Percentiles rank a stretch among this genome's conserved stretches.
Conservation (phyloP, 192 early-diverging fungal genomes). For the Backusella circina region DNA sequence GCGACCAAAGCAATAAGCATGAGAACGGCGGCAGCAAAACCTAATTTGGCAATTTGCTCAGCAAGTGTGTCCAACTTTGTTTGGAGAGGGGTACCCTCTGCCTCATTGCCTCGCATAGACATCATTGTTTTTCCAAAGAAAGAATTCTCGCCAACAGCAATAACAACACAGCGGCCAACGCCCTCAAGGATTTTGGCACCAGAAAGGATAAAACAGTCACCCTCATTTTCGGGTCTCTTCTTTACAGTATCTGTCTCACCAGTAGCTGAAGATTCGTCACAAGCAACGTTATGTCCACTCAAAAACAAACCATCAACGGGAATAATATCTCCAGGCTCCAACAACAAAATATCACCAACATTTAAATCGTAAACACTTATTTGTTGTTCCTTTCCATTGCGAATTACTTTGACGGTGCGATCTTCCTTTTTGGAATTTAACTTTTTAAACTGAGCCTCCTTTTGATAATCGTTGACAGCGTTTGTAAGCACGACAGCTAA, state of each 20-base stretch:
- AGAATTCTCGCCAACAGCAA: slow-evolving; percentile 81
- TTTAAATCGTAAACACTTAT: slow-evolving; percentile 77
- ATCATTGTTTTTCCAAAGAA: slow-evolving; percentile 91
- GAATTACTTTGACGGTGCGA: slow-evolving; percentile 67
- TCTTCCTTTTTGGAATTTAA: slow-evolving; percentile 86
- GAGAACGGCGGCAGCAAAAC: slow-evolving; percentile 72
- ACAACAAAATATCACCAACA: slow-evolving; percentile 84
- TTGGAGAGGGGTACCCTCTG: slow-evolving; percentile 90
- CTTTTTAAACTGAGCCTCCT: slow-evolving; percentile 85
- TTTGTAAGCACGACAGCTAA: slow-evolving; percentile 87
- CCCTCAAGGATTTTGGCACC: slow-evolving; percentile 91
- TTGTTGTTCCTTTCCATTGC: slow-evolving; percentile 72
- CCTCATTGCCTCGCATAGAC: slow-evolving; percentile 63
- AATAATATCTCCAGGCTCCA: slow-evolving; percentile 90
- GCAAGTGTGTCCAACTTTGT: slow-evolving; percentile 82
- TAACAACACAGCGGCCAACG: slow-evolving; percentile 78
- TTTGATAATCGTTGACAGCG: slow-evolving; percentile 87
- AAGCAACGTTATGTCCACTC: slow-evolving; percentile 70
- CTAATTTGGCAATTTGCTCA: slow-evolving; percentile 92
- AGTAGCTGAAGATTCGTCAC: slow-evolving; percentile 88
- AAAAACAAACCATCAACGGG: slow-evolving; percentile 87
- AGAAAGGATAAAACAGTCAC: slow-evolving; percentile 81
- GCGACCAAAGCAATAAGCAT: slow-evolving; percentile 75
- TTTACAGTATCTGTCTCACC: slow-evolving; percentile 87
- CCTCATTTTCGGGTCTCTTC: slow-evolving; percentile 57